Base-by-base conservation (phyloP, 176 grass and related monocot species). In the Stipa capillata region DNA sequence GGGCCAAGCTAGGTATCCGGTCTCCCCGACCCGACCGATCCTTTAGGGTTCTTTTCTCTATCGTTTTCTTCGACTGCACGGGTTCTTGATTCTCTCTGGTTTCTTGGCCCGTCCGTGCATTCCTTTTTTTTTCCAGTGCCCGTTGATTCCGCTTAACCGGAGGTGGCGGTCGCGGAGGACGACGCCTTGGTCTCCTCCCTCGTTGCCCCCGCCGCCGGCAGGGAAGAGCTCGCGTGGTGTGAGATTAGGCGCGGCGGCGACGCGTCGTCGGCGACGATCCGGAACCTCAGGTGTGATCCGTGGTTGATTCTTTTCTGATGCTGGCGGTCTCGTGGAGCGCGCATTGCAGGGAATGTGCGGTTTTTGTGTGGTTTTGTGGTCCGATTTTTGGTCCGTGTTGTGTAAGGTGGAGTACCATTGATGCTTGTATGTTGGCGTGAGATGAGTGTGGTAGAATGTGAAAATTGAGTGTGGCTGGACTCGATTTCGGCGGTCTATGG, bases 1-100 rank as follows among this genome's bases (percentile, higher is more conserved):
- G 96, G 92, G 92, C 90, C 20, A 99, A 78, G 77, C 90, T 99
- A 81, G 96, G 92, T 95, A 65, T 9, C 33, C 28, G n/a, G 1
- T 54, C 64, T 59, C 10, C 21, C 25, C 29, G 15, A 33, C 43
- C 49, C 25, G 21, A 27, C 16, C 17, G 14, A 2, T 34, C n/a
- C 44, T 16, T 15, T 23, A 34, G 13, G 25, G 72, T 28, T 36
- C 45, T 37, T 15, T 42, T 79, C n/a, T 65, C 4, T 6, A 37
- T 18, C 61, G 48, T 60, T 76, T 85, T 35, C 82, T 89, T 83
- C 48, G 1, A 20, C 43, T 17, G 49, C 72, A 69, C 65, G 66
- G 34, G 8, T 85, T 87, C 78, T 77, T 87, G 60, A 82, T 91
- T 86, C 60, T 58, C 18, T 53, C 16, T 4, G 2, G 29, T 53